Percentiles rank a stretch among this genome's conserved stretches.
Evolutionary conservation across 495 filamentous ascomycete genomes (phyloP).

Genomic region (Bathelium albidoporum): DNA sequence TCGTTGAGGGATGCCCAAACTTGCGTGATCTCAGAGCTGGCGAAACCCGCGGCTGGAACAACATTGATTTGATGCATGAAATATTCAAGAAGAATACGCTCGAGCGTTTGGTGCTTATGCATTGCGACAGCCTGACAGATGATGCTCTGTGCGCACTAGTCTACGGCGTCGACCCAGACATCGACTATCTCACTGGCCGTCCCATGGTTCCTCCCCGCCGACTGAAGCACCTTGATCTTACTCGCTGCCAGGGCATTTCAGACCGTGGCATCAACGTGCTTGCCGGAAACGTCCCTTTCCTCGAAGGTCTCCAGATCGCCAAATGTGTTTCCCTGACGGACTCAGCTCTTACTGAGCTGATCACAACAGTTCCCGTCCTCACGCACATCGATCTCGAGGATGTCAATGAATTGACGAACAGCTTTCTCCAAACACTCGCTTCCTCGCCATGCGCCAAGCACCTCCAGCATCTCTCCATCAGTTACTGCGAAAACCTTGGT

Average conservation of each 20-base stretch:
- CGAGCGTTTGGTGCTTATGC: conserved; percentile 65
- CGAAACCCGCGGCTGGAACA: conserved; percentile 70
- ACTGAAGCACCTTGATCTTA: conserved; percentile 76
- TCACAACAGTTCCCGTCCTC: conserved; percentile 63
- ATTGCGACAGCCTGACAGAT: conserved; percentile 68
- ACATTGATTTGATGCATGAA: conserved; percentile 54
- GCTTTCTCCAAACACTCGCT: conserved; percentile 59
- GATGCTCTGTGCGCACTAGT: conserved; percentile 59
- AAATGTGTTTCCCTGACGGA: conserved; percentile 65
- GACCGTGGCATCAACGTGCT: conserved; percentile 57
- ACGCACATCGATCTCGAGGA: conserved; percentile 90
- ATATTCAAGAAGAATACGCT: conserved; percentile 73
- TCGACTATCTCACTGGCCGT: conserved; percentile 67
- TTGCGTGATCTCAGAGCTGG: conserved; percentile 74
- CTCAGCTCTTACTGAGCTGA: conserved; percentile 55
- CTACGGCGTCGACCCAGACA: conserved; percentile 58
- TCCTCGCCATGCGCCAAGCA: conserved; percentile 57
- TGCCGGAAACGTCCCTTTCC: conserved; percentile 61
- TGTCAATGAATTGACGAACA: conserved; percentile 64
- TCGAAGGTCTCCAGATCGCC: conserved; percentile 73
- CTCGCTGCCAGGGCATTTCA: conserved; percentile 63
- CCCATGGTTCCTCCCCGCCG: conserved; percentile 67
- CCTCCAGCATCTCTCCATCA: conserved; percentile 75
- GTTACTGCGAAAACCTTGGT: conserved; percentile 76
- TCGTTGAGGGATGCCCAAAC: conserved; percentile 60